phyloP scores from a whole-genome alignment of 192 early-diverging fungal species.

The Radiomyces spectabilis region DNA sequence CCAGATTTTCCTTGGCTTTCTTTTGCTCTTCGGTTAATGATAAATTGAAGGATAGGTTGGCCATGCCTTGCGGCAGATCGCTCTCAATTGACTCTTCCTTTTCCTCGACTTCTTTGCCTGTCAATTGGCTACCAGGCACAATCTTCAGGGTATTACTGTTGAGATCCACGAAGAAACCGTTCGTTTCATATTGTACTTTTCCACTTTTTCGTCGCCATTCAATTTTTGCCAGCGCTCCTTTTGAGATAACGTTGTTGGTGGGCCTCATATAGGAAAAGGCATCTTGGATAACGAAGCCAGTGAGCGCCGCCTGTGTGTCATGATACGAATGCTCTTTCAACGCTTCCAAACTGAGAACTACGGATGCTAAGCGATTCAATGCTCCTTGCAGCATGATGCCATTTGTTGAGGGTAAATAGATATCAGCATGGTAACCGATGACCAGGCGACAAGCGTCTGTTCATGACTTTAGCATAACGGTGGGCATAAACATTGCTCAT shows the following conservation, averaged over 20 bases:
- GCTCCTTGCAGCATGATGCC: background rate
- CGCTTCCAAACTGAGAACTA: slow-evolving; percentile 7
- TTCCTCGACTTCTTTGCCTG: background rate
- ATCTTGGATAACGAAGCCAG: slow-evolving; percentile 25
- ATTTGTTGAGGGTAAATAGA: background rate
- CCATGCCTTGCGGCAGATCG: slow-evolving; percentile 50
- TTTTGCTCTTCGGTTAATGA: slow-evolving; percentile 78
- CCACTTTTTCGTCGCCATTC: slow-evolving; percentile 41
- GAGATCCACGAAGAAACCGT: slow-evolving; percentile 1
- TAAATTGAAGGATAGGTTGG: slow-evolving; percentile 80
- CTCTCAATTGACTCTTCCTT: slow-evolving; percentile 2
- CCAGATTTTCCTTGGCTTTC: slow-evolving; percentile 60
- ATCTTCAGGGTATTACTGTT: background rate
- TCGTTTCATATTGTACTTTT: slow-evolving; percentile 33
- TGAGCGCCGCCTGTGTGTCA: slow-evolving; percentile 7
- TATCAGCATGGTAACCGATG: slow-evolving; percentile 30
- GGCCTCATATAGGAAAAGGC: slow-evolving; percentile 22
- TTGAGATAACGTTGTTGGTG: slow-evolving; percentile 11
- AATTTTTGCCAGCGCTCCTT: slow-evolving; percentile 22
- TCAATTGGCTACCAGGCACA: slow-evolving; percentile 3
- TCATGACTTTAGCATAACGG: too few species aligned
- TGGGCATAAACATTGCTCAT: too few species aligned
- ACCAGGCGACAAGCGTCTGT: slow-evolving; percentile 24
- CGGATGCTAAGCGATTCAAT: slow-evolving; percentile 15
- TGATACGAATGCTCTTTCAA: slow-evolving; percentile 1